These are phyloP conservation scores for Ustilago trichophora DNA, from an alignment of 1,284 basidiomycete species.

Conservation along the genomic window DNA sequence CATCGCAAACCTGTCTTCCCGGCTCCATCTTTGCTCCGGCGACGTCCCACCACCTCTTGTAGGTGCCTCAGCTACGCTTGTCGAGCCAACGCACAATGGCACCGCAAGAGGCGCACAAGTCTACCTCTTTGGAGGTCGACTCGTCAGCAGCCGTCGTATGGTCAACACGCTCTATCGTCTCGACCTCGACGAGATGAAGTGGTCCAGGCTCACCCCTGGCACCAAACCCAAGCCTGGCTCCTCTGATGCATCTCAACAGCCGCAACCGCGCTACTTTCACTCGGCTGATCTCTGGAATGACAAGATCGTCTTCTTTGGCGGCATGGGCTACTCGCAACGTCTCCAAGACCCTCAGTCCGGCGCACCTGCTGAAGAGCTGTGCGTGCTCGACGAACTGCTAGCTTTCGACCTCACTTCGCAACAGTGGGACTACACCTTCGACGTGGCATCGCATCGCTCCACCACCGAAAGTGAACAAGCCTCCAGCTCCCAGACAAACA, in stretches of 20 bases:
- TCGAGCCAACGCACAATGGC: constrained; percentile 32
- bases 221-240: constrained; percentile 4
- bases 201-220: constrained; percentile 32
- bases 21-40: constrained; percentile 46
- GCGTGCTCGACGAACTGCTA: constrained; percentile 57
- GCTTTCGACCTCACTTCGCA: constrained; percentile 54
- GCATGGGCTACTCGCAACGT: constrained; percentile 56
- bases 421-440: constrained; percentile 53
- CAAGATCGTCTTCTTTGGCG: constrained; percentile 60
- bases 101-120: constrained; percentile 17
- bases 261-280: constrained; percentile 61
- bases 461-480: constrained; percentile 1
- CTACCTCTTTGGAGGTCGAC: constrained; percentile 61
- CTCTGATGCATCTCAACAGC: constrained; percentile 15
- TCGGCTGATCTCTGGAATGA: constrained; percentile 58
- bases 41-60: constrained; percentile 60
- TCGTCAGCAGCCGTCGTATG: constrained; percentile 60
- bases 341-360: constrained; percentile 2
- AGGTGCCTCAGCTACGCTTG: constrained; percentile 57
- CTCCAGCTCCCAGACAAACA: constrained; percentile 9
- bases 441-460: constrained; percentile 13
- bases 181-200: constrained; percentile 51
- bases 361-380: constrained; percentile 39
- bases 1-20: constrained; percentile 45
- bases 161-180: constrained; percentile 56